Evolutionary conservation across 2,329 filamentous ascomycete species (phyloP), one percentile per base, ranked within the genome.

Genomic region (Botryotinia calthae): DNA sequence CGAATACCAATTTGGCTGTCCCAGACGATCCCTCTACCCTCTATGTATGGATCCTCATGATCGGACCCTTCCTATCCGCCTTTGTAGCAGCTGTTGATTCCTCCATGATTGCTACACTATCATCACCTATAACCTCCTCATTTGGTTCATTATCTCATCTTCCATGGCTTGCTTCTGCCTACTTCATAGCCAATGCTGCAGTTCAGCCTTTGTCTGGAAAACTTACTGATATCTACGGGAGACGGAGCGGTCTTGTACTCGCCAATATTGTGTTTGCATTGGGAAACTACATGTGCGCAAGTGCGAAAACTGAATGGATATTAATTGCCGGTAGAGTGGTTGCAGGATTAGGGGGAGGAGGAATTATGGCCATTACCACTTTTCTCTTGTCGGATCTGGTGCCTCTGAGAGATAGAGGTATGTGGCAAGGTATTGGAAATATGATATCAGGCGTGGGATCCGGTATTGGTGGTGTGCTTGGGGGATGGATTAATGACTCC

Each of bases 151-250:
- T 91, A 4, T 85, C 84, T n/a, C 84, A 87, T 68, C 89, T 88
- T 4, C 88, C 85, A 72, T 89, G 88, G 87, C 78, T 89, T 16
- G 85, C 87, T 9, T 70, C 71, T 73, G 87, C 86, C 14, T 92
- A 95, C 80, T 91, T 94, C 77, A 84, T 95, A 70, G 93, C 92
- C 2, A 82, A 93, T 68, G 93, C 91, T 3, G 90, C 90, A 28
- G 93, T 92, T 77, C 92, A 95, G 80, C 92, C 92, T 1, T 82
- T 94, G 0, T 94, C 91, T 77, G 91, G 91, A 65, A 91, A 91
- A 76, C 84, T 93, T 6, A 89, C 86, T 64, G 90, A 93, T 78
- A 91, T 93, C 46, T 92, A 93, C 77, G 90, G 91, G 18, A 86
- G 91, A 9, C 92, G 93, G 78, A 77, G 85, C 78, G 89, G 87